Evolutionary conservation across 2,329 filamentous ascomycete genomes (phyloP).

Genomic region (Byssothecium circinans): DNA sequence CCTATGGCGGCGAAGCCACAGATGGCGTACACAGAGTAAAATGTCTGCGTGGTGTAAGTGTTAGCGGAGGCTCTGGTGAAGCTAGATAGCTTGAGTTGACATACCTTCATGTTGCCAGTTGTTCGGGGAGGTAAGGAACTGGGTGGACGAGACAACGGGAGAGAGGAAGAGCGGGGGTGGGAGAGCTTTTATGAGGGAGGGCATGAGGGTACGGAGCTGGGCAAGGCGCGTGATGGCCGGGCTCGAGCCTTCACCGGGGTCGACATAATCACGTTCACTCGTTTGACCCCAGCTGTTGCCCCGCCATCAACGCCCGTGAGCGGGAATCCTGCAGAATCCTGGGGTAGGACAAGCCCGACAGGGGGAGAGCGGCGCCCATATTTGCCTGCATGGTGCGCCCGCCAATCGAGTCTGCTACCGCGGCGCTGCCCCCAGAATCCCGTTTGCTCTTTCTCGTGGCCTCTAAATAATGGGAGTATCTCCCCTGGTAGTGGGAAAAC

Average conservation of each 20-base stretch:
- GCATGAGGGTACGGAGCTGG: background rate
- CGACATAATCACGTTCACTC: background rate
- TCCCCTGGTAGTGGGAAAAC: too few species aligned
- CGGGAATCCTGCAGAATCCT: constrained; percentile 19
- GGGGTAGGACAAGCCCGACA: constrained; percentile 31
- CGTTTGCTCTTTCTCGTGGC: too few species aligned
- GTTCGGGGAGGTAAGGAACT: constrained; percentile 6
- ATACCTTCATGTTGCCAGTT: constrained; percentile 36
- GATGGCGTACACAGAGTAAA: constrained; percentile 61
- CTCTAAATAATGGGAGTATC: too few species aligned
- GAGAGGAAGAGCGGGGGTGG: constrained; percentile 2
- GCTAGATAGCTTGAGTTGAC: background rate
- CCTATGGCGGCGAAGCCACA: constrained; percentile 64
- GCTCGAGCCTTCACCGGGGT: constrained; percentile 13
- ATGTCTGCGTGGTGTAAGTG: constrained; percentile 20
- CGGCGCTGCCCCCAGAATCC: too few species aligned
- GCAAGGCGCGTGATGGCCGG: constrained; percentile 21
- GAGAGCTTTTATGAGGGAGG: constrained; percentile 15
- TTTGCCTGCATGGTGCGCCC: too few species aligned
- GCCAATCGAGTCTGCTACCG: too few species aligned
- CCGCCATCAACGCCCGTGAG: constrained; percentile 24
- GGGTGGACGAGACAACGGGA: constrained; percentile 3
- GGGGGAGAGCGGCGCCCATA: constrained; percentile 5
- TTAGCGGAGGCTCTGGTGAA: background rate
- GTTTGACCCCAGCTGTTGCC: constrained; percentile 7